These are phyloP conservation scores for Aspergillus felis DNA, from an alignment of 2,329 filamentous ascomycete species.

Conservation along the genomic window DNA sequence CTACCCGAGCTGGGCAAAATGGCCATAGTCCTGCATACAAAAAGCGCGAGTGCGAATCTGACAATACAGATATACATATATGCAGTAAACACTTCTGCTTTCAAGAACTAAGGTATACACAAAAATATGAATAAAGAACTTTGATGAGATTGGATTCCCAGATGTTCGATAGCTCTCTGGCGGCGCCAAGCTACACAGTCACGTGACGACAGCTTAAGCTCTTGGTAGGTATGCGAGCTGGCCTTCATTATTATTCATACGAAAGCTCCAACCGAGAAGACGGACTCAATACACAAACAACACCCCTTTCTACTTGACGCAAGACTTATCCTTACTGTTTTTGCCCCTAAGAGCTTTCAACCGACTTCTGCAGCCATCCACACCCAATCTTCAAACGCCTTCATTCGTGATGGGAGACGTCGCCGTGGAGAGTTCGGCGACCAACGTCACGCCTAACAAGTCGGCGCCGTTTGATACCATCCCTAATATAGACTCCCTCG, in stretches of 20 bases:
- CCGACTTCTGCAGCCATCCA: background rate
- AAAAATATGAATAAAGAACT: background rate
- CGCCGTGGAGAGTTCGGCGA: slow-evolving; percentile 75
- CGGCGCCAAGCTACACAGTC: background rate
- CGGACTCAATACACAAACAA: background rate
- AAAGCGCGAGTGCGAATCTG: no score
- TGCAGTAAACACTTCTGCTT: background rate
- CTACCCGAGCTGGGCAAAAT: background rate
- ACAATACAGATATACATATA: background rate
- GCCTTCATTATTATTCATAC: background rate
- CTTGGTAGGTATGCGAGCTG: background rate
- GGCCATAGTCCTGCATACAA: background rate
- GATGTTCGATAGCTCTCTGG: background rate
- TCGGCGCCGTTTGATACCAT: slow-evolving; percentile 70
- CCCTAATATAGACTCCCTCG: slow-evolving; percentile 84
- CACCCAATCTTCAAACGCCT: background rate
- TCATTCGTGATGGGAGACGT: slow-evolving; percentile 71
- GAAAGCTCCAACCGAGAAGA: background rate
- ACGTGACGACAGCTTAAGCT: background rate
- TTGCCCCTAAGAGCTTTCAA: background rate
- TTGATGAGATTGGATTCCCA: background rate
- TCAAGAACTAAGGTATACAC: background rate
- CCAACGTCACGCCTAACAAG: slow-evolving; percentile 73
- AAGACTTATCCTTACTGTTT: background rate
- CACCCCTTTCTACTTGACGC: background rate